phyloP scores from a whole-genome alignment of 257 asterid genomes.

The Solanum lignicaule region DNA sequence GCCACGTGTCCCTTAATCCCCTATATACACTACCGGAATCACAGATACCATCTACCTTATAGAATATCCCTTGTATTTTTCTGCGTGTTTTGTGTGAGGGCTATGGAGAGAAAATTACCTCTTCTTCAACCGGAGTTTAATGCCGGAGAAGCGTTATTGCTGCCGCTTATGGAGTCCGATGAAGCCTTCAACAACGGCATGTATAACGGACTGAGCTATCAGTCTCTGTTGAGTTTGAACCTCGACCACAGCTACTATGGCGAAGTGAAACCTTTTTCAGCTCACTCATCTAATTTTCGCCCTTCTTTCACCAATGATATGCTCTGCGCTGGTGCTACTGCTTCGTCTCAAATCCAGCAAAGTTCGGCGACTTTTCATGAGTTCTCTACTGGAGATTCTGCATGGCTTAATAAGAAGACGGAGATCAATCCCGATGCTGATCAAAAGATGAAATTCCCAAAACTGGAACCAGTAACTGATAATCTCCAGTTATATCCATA shows the following conservation, averaged over 20 bases:
- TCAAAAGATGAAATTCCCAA: not conserved
- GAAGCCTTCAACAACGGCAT: not conserved
- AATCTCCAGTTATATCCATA: not conserved
- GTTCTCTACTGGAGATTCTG: not conserved
- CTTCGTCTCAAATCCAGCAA: not conserved
- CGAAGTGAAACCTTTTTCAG: not conserved
- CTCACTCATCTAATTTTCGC: not conserved
- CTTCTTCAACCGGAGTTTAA: not conserved
- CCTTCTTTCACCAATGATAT: not conserved
- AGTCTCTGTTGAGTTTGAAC: not conserved
- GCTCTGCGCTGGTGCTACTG: not conserved
- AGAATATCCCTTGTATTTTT: not conserved
- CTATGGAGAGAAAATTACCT: not conserved
- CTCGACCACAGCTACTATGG: not conserved
- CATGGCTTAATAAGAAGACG: not conserved
- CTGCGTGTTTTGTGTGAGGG: not conserved
- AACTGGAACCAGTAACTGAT: not conserved
- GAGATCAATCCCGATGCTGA: not conserved
- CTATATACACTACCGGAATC: not conserved
- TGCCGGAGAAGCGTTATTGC: not conserved
- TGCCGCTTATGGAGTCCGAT: not conserved
- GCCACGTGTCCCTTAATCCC: constrained; percentile 8
- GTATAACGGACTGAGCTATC: not conserved
- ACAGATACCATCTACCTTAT: not conserved
- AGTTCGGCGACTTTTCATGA: not conserved